phyloP scores from a whole-genome alignment of 1,139 yeast species.

The Yamadazyma trypodendri region DNA sequence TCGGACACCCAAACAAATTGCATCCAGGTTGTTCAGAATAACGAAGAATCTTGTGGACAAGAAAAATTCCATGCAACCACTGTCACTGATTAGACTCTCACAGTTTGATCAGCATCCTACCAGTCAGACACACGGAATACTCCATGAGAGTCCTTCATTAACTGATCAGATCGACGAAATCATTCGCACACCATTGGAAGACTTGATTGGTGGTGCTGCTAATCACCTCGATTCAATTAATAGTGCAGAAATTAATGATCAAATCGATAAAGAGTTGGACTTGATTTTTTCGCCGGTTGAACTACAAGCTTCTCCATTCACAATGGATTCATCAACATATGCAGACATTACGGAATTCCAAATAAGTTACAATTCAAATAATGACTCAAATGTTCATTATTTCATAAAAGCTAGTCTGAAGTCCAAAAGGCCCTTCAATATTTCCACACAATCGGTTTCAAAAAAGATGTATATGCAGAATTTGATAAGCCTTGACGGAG shows the following conservation, averaged over 20 bases:
- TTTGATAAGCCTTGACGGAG: not conserved
- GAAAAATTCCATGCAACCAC: slow-evolving; percentile 1
- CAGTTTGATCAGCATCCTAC: slow-evolving; percentile 3
- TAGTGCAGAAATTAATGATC: slow-evolving; percentile 19
- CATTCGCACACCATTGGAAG: slow-evolving; percentile 26
- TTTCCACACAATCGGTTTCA: slow-evolving; percentile 5
- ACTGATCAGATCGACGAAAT: slow-evolving; percentile 24
- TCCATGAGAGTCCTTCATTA: slow-evolving; percentile 17
- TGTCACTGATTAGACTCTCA: slow-evolving; percentile 2
- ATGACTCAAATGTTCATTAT: slow-evolving; percentile 12
- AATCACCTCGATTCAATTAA: slow-evolving; percentile 17
- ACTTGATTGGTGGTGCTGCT: slow-evolving; percentile 17
- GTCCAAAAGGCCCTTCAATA: slow-evolving; percentile 5
- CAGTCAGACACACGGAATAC: not conserved
- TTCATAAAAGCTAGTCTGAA: slow-evolving; percentile 11
- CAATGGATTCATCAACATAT: slow-evolving; percentile 2
- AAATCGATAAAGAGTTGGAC: slow-evolving; percentile 28
- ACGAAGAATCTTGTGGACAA: slow-evolving; percentile 16
- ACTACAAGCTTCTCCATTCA: slow-evolving; percentile 12
- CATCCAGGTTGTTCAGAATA: slow-evolving; percentile 31
- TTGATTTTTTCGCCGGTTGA: slow-evolving; percentile 29
- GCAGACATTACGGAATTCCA: slow-evolving; percentile 11
- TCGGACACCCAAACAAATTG: slow-evolving; percentile 42
- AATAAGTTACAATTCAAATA: slow-evolving; percentile 10
- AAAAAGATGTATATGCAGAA: slow-evolving; percentile 3